These are phyloP conservation scores for Collybiopsis luxurians DNA, from an alignment of 768 basidiomycete genomes.

Conservation along the genomic window DNA sequence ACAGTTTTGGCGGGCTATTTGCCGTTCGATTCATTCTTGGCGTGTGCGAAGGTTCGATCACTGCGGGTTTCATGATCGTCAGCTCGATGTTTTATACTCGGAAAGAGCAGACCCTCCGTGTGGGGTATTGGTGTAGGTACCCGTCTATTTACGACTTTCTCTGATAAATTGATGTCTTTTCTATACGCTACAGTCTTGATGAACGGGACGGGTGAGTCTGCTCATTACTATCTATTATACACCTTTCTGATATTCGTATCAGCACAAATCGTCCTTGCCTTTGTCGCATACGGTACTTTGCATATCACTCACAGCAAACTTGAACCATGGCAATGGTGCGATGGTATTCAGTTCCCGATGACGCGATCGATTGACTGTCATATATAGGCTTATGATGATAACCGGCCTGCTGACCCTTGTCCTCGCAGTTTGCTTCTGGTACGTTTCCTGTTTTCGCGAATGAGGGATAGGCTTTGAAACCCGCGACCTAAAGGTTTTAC, in stretches of 20 bases:
- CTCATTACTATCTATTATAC: neutral
- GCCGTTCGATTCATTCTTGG: constrained; percentile 66
- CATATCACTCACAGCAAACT: constrained; percentile 42
- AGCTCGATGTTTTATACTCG: constrained; percentile 79
- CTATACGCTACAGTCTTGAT: constrained; percentile 50
- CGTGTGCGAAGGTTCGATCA: constrained; percentile 69
- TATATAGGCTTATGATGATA: constrained; percentile 67
- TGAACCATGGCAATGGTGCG: constrained; percentile 55
- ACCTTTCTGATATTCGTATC: constrained; percentile 31
- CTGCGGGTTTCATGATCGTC: constrained; percentile 76
- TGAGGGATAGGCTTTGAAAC: neutral
- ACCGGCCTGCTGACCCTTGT: constrained; percentile 59
- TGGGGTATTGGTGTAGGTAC: constrained; percentile 77
- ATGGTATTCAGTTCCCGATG: neutral
- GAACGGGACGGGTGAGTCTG: constrained; percentile 59
- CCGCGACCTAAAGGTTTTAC: constrained; percentile 42
- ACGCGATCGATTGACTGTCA: neutral
- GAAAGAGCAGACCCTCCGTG: constrained; percentile 62
- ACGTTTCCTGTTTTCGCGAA: constrained; percentile 10
- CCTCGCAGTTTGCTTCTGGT: constrained; percentile 56
- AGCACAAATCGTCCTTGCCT: constrained; percentile 71
- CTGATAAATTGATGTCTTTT: neutral
- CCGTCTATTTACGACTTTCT: neutral
- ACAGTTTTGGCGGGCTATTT: constrained; percentile 62
- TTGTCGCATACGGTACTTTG: constrained; percentile 56